Evolutionary conservation across 345 rosid species (phyloP).

Genomic region (Dimocarpus longan): DNA sequence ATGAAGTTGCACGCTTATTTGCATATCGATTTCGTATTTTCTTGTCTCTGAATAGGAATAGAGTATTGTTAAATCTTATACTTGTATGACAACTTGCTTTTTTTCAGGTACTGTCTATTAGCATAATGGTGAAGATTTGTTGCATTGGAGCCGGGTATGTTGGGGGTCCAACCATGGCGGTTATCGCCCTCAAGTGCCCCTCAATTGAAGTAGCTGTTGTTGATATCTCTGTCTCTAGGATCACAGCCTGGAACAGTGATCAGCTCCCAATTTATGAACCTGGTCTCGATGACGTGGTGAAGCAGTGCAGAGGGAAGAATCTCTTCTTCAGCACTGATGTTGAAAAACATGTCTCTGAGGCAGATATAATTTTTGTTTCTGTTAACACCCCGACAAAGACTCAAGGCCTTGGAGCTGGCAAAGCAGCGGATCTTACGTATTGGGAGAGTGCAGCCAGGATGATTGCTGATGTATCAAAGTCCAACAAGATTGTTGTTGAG

Average conservation of each 20-base stretch:
- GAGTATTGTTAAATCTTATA: background rate
- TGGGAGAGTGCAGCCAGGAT: constrained; percentile 93
- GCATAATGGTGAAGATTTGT: constrained; percentile 69
- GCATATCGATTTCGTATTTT: background rate
- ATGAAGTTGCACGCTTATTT: background rate
- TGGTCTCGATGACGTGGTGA: constrained; percentile 68
- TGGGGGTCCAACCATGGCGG: constrained; percentile 80
- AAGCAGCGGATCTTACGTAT: constrained; percentile 82
- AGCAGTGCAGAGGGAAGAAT: constrained; percentile 68
- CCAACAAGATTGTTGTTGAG: constrained; percentile 84
- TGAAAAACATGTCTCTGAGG: constrained; percentile 71
- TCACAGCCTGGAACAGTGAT: constrained; percentile 70
- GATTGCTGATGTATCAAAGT: constrained; percentile 81
- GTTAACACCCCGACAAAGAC: constrained; percentile 89
- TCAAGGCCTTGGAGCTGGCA: constrained; percentile 83
- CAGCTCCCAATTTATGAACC: constrained; percentile 75
- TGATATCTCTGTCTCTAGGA: constrained; percentile 65
- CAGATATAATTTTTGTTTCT: constrained; percentile 77
- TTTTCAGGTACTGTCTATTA: constrained; percentile 15
- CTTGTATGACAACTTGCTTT: background rate
- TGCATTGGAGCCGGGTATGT: constrained; percentile 81
- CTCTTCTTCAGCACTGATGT: constrained; percentile 77
- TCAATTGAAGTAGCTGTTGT: constrained; percentile 66
- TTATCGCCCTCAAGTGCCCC: constrained; percentile 70
- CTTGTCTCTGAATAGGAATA: background rate